Percentiles rank a stretch among this genome's conserved stretches.
These are phyloP conservation scores for Cyclotella sp. DNA, from an alignment of 108 stramenopile genomes.

Conservation along the genomic window DNA sequence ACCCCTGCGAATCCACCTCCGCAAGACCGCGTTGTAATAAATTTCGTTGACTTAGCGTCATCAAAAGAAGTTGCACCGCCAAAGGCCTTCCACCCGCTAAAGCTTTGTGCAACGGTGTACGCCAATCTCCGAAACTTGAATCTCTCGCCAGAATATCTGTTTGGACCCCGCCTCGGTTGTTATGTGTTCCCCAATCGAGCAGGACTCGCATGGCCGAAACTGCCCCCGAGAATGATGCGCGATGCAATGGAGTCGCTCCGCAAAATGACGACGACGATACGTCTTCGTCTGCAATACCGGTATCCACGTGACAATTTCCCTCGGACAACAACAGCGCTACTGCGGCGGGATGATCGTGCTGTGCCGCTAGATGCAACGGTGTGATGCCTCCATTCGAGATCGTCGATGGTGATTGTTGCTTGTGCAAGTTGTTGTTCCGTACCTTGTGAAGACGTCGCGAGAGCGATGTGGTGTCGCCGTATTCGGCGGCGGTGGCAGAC, in stretches of 20 bases:
- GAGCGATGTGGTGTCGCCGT: constrained; percentile 67
- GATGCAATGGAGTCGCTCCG: constrained; percentile 81
- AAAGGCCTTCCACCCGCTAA: constrained; percentile 80
- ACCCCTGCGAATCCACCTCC: constrained; percentile 24
- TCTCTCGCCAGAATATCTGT: constrained; percentile 70
- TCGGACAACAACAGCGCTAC: constrained; percentile 60
- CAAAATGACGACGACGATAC: constrained; percentile 8
- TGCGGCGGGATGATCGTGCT: constrained; percentile 78
- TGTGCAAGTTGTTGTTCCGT: neutral
- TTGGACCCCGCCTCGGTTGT: neutral
- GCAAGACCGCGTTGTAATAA: constrained; percentile 41
- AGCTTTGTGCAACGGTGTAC: constrained; percentile 87
- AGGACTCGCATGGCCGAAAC: constrained; percentile 76
- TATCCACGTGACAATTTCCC: constrained; percentile 59
- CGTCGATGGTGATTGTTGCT: neutral
- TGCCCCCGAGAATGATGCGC: constrained; percentile 84
- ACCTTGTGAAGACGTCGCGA: constrained; percentile 29
- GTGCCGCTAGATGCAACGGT: constrained; percentile 79
- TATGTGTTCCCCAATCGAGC: constrained; percentile 47
- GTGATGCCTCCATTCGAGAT: constrained; percentile 51
- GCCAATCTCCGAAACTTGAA: constrained; percentile 75
- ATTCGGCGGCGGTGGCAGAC: constrained; percentile 85
- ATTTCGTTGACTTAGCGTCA: constrained; percentile 40
- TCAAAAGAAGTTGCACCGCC: constrained; percentile 74
- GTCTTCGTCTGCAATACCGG: constrained; percentile 20